These are phyloP conservation scores for Chlorella sp. DNA, from an alignment of 139 green algal species.

Conservation along the genomic window DNA sequence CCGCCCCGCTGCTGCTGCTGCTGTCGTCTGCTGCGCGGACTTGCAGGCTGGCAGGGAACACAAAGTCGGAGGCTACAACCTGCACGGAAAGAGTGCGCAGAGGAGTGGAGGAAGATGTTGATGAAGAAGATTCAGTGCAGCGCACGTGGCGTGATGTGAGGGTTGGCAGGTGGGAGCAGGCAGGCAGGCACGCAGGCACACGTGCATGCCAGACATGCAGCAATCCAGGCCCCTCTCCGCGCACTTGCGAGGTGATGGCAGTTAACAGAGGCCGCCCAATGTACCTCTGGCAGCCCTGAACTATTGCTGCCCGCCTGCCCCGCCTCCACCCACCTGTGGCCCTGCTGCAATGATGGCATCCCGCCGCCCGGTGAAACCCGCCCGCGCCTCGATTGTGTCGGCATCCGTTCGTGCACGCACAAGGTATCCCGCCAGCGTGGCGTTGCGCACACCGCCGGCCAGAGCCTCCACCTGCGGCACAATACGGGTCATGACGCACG, in stretches of 20 bases:
- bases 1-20: not conserved
- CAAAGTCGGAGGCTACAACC: conserved; percentile 45
- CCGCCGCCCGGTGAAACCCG: conserved; percentile 22
- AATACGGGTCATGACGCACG: not conserved
- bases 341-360: conserved; percentile 17
- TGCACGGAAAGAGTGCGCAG: not conserved
- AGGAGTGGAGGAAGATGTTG: too few relatives aligned
- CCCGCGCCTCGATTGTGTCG: conserved; percentile 41
- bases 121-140: too few relatives aligned
- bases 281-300: too few relatives aligned
- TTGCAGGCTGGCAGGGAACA: not conserved
- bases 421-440: conserved; percentile 32
- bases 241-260: too few relatives aligned
- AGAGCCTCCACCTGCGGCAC: not conserved
- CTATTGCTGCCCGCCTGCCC: not conserved
- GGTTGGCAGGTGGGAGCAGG: too few relatives aligned
- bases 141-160: too few relatives aligned
- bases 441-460: not conserved
- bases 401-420: conserved; percentile 35
- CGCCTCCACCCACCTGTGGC: not conserved
- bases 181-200: too few relatives aligned
- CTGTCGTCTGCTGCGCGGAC: not conserved
- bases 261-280: too few relatives aligned
- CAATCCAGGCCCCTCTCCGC: too few relatives aligned
- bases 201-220: too few relatives aligned